Conservation (phyloP, 1,139 yeast genomes). For the Hansenula anomala region DNA sequence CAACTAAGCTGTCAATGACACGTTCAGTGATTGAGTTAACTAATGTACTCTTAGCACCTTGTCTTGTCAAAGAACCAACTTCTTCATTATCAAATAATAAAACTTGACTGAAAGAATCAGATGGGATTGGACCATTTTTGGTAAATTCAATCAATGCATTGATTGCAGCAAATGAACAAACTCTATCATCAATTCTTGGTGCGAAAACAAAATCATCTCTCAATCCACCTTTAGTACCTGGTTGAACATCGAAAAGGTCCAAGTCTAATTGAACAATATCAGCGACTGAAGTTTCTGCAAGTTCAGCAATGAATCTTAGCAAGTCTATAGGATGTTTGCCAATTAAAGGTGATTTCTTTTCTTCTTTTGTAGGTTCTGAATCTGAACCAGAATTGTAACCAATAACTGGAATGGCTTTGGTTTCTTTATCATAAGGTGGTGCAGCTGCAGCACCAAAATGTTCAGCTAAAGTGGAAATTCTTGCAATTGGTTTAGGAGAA, state of each 20-base stretch:
- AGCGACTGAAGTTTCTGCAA: constrained; percentile 43
- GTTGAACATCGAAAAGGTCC: constrained; percentile 61
- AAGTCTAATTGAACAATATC: constrained; percentile 55
- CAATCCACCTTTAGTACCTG: constrained; percentile 57
- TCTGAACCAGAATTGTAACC: constrained; percentile 39
- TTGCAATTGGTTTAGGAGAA: constrained; percentile 59
- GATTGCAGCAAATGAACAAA: constrained; percentile 59
- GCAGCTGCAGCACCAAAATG: constrained; percentile 52
- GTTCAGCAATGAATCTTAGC: constrained; percentile 50
- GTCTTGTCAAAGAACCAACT: constrained; percentile 55
- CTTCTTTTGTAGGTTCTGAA: constrained; percentile 49
- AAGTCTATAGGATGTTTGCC: constrained; percentile 55
- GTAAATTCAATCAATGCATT: constrained; percentile 42
- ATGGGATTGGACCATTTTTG: constrained; percentile 19
- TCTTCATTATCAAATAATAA: constrained; percentile 60
- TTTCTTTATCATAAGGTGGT: constrained; percentile 55
- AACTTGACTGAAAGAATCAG: constrained; percentile 43
- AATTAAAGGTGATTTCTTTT: constrained; percentile 53
- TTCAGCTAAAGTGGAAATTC: constrained; percentile 61
- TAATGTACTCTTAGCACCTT: constrained; percentile 54
- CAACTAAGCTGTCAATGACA: constrained; percentile 24
- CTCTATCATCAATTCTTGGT: constrained; percentile 63
- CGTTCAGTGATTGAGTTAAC: constrained; percentile 40
- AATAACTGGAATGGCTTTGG: constrained; percentile 57
- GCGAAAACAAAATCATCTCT: constrained; percentile 57